Conservation (phyloP, 2,329 filamentous ascomycete genomes). For the Hypomyces perniciosus region DNA sequence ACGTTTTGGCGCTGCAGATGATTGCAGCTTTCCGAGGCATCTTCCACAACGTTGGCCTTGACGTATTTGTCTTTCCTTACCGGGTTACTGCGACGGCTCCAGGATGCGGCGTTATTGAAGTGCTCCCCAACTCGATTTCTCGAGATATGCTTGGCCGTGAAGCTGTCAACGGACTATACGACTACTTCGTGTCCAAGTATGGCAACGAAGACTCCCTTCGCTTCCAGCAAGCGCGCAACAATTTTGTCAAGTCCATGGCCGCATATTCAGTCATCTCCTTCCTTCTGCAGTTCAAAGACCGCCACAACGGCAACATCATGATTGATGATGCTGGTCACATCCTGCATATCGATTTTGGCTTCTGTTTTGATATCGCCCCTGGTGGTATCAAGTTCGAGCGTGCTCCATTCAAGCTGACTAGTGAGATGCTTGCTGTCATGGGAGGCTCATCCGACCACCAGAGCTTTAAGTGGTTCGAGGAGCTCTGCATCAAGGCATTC, state of each 20-base stretch:
- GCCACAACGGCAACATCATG: slow-evolving; percentile 99
- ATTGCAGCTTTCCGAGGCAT: slow-evolving; percentile 96
- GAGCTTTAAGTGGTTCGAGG: slow-evolving; percentile 92
- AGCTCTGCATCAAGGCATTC: slow-evolving; percentile 93
- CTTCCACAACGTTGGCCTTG: slow-evolving; percentile 88
- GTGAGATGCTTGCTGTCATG: slow-evolving; percentile 99
- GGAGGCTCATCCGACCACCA: slow-evolving; percentile 79
- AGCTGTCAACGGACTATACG: slow-evolving; percentile 94
- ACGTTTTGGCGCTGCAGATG: slow-evolving; percentile 94
- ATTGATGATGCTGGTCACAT: slow-evolving; percentile 96
- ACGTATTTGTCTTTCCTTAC: slow-evolving; percentile 96
- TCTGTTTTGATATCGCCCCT: slow-evolving; percentile 98
- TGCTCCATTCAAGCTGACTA: slow-evolving; percentile 94
- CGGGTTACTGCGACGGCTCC: slow-evolving; percentile 95
- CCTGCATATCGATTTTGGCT: slow-evolving; percentile 97
- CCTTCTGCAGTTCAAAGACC: slow-evolving; percentile 96
- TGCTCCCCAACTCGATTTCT: slow-evolving; percentile 94
- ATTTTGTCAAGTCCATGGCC: slow-evolving; percentile 99
- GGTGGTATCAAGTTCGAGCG: slow-evolving; percentile 97
- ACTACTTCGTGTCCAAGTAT: slow-evolving; percentile 97
- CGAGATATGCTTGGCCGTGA: slow-evolving; percentile 98
- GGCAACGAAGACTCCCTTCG: slow-evolving; percentile 91
- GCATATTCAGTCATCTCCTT: slow-evolving; percentile 97
- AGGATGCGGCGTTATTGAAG: slow-evolving; percentile 96
- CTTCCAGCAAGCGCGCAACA: slow-evolving; percentile 91